A percentile compares a stretch with the other conserved stretches of the same genome.
Evolutionary conservation across 805 yeast genomes (phyloP).

Genomic region (Kodamaea leandrae): DNA sequence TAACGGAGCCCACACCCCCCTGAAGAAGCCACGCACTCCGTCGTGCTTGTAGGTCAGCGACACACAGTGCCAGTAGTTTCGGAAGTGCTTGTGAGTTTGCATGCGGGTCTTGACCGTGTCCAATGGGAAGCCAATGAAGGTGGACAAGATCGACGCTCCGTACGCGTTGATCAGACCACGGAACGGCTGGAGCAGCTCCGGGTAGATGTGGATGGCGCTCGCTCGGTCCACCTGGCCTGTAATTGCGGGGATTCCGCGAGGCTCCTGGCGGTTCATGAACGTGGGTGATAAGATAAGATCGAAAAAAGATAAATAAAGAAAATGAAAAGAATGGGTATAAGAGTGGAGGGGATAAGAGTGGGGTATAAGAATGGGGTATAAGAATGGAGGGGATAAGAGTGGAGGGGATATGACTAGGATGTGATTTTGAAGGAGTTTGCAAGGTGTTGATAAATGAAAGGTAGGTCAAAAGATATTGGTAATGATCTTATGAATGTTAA

Average conservation of each 20-base stretch:
- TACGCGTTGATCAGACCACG: slow-evolving; percentile 61
- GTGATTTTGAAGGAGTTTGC: no score
- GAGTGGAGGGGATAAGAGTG: not conserved
- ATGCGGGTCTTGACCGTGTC: slow-evolving; percentile 85
- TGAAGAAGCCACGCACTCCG: slow-evolving; percentile 67
- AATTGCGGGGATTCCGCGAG: slow-evolving; percentile 50
- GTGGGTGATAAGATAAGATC: not conserved
- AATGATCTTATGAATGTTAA: no score
- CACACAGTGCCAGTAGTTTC: slow-evolving; percentile 56
- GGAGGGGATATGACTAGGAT: not conserved
- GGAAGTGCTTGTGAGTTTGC: slow-evolving; percentile 68
- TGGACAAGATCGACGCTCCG: slow-evolving; percentile 58
- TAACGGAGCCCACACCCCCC: slow-evolving; percentile 76
- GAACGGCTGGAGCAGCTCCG: slow-evolving; percentile 48
- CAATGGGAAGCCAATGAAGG: slow-evolving; percentile 76
- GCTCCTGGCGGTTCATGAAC: not conserved
- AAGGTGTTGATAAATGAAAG: no score
- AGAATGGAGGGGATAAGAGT: not conserved
- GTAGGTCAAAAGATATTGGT: no score
- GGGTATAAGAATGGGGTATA: not conserved
- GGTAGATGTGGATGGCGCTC: slow-evolving; percentile 50
- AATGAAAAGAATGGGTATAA: not conserved
- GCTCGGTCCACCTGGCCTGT: slow-evolving; percentile 51
- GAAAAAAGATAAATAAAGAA: not conserved
- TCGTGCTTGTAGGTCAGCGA: slow-evolving; percentile 53